phyloP scores from a whole-genome alignment of 2,329 filamentous ascomycete species.

The Stachybotrys elegans region DNA sequence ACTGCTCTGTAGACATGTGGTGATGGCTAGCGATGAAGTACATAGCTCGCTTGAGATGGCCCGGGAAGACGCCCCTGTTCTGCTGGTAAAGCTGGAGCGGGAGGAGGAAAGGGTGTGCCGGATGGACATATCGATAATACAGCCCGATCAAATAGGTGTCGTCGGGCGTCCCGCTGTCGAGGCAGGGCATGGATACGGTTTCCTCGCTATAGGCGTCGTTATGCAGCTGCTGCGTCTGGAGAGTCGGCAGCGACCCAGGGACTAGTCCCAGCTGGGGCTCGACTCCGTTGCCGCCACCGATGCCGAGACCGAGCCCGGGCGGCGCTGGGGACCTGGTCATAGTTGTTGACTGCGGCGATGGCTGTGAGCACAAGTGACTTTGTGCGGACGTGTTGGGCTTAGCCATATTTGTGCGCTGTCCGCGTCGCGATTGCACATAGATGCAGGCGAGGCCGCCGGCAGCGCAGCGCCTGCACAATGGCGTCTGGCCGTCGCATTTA shows the following conservation, averaged over 20 bases:
- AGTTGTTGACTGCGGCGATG: neutral
- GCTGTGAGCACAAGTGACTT: neutral
- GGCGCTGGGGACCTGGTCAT: neutral
- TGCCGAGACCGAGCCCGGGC: neutral
- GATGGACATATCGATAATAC: conserved; percentile 5
- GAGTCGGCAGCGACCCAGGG: neutral
- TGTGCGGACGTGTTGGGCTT: neutral
- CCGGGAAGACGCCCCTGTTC: neutral
- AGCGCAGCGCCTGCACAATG: neutral
- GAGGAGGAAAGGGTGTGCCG: conserved; percentile 9
- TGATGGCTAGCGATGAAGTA: conserved; percentile 6
- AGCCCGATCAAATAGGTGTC: neutral
- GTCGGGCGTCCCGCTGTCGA: conserved; percentile 2
- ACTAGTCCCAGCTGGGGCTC: neutral
- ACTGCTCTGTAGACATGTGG: neutral
- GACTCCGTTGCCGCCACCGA: neutral
- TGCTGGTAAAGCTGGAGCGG: conserved; percentile 2
- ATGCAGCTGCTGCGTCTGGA: neutral
- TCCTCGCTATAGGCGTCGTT: neutral
- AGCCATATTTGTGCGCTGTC: neutral
- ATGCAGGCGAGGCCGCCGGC: neutral
- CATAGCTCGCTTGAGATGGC: conserved; percentile 6
- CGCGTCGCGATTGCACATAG: neutral
- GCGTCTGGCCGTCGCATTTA: conserved; percentile 1
- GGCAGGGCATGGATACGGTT: neutral